phyloP scores from a whole-genome alignment of 208 protist genomes.

The Trypanosoma rangeli region DNA sequence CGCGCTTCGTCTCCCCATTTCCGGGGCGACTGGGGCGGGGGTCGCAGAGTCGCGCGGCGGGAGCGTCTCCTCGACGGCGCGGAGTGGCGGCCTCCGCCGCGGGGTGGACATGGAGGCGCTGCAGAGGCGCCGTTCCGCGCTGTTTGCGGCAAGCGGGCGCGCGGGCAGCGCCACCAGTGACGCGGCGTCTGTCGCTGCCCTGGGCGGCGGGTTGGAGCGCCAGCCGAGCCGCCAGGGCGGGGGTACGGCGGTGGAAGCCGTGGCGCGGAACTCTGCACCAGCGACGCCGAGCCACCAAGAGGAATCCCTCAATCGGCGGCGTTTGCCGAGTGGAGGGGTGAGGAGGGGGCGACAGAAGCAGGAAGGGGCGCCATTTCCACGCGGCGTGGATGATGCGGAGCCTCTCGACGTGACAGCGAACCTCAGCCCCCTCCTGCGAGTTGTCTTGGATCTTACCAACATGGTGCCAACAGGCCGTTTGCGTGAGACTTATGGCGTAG shows the following conservation, averaged over 20 bases:
- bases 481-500: constrained; percentile 25
- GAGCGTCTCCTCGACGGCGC: not conserved
- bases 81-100: not conserved
- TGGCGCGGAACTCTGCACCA: not conserved
- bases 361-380: not conserved
- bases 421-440: constrained; percentile 63
- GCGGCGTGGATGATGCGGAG: constrained; percentile 27
- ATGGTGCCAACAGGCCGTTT: constrained; percentile 33
- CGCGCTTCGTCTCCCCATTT: no score
- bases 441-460: constrained; percentile 65
- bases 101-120: constrained; percentile 36
- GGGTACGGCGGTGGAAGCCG: not conserved
- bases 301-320: not conserved
- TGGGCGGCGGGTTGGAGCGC: not conserved
- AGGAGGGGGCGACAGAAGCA: not conserved
- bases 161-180: not conserved
- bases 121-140: constrained; percentile 46
- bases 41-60: not conserved
- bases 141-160: constrained; percentile 33
- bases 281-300: not conserved
- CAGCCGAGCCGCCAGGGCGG: not conserved
- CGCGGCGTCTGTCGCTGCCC: not conserved
- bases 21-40: no score
- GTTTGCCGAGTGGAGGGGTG: not conserved
- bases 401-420: constrained; percentile 72